Evolutionary conservation across 139 green algal genomes (phyloP), one percentile per base, ranked within the genome.

Genomic region (Chlamydomonas asymmetrica): DNA sequence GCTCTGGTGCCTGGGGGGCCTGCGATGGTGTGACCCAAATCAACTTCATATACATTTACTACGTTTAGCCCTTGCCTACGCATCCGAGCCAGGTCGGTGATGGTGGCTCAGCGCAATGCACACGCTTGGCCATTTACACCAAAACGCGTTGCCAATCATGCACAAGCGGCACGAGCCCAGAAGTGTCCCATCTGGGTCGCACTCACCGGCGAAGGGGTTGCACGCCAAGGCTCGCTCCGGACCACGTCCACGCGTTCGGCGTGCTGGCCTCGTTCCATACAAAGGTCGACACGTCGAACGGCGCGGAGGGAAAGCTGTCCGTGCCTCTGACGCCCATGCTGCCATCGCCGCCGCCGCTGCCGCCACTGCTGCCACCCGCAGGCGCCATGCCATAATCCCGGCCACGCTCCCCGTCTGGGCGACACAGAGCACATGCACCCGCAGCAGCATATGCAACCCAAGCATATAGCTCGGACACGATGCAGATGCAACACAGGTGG

Each of bases 1-100:
- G 72, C 81, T 97, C 45, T 95, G 91, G 18, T 83, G 75, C 1
- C 43, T 35, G 2, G 90, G 91, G 13, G 48, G 49, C 45, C 66
- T 71, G 63, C 38, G 59, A 39, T 45, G 41, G 63, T 49, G 22
- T 27, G 3, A 35, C 4, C 0, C n/a, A n/a, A n/a, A n/a, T n/a
- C n/a, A n/a, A n/a, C n/a, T n/a, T n/a, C n/a, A n/a, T n/a, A n/a
- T n/a, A n/a, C n/a, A n/a, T n/a, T n/a, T n/a, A n/a, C n/a, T n/a
- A n/a, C n/a, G n/a, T n/a, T n/a, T n/a, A n/a, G n/a, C n/a, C n/a
- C n/a, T n/a, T n/a, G n/a, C n/a, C n/a, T n/a, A n/a, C n/a, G 45
- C 45, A 54, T 13, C 45, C 13, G 45, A 13, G 45, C 45, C 13
- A 13, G 45, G 13, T 18, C n/a, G n/a, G n/a, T n/a, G n/a, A n/a